Evolutionary conservation across 2,329 filamentous ascomycete species (phyloP).

Genomic region (Aspergillus puulaauensis): DNA sequence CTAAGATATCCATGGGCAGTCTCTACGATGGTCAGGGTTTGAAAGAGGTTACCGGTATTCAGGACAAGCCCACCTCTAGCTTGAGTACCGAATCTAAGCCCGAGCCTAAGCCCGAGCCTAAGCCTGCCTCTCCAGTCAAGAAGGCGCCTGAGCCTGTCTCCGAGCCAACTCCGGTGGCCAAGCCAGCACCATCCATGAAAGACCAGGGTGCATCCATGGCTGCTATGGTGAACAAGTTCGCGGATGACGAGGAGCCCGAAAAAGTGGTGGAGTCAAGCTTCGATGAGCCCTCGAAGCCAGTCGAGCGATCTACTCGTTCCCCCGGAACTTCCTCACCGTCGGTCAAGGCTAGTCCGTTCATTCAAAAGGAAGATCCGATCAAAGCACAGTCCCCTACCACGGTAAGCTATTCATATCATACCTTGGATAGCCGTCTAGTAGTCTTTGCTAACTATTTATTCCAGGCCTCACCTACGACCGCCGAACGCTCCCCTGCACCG

Average conservation of each 20-base stretch:
- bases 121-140: slow-evolving; percentile 27
- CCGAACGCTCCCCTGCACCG: slow-evolving; percentile 27
- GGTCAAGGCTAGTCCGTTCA: slow-evolving; percentile 30
- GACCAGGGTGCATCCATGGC: slow-evolving; percentile 88
- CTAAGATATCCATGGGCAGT: slow-evolving; percentile 92
- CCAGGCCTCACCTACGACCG: slow-evolving; percentile 16
- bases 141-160: slow-evolving; percentile 27
- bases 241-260: slow-evolving; percentile 67
- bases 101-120: slow-evolving; percentile 33
- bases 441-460: slow-evolving; percentile 2
- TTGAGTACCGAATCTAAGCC: slow-evolving; percentile 49
- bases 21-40: slow-evolving; percentile 82
- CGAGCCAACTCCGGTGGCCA: slow-evolving; percentile 37
- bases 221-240: slow-evolving; percentile 80
- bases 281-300: slow-evolving; percentile 77
- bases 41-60: slow-evolving; percentile 64
- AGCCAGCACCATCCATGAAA: slow-evolving; percentile 68
- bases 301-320: slow-evolving; percentile 57
- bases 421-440: not conserved
- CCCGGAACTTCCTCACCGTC: slow-evolving; percentile 24
- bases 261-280: slow-evolving; percentile 73
- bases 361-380: slow-evolving; percentile 27
- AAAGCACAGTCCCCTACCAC: slow-evolving; percentile 26
- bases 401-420: slow-evolving; percentile 16
- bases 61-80: slow-evolving; percentile 36